phyloP scores from a whole-genome alignment of 192 early-diverging fungal species.

The Dimargaris cristalligena region DNA sequence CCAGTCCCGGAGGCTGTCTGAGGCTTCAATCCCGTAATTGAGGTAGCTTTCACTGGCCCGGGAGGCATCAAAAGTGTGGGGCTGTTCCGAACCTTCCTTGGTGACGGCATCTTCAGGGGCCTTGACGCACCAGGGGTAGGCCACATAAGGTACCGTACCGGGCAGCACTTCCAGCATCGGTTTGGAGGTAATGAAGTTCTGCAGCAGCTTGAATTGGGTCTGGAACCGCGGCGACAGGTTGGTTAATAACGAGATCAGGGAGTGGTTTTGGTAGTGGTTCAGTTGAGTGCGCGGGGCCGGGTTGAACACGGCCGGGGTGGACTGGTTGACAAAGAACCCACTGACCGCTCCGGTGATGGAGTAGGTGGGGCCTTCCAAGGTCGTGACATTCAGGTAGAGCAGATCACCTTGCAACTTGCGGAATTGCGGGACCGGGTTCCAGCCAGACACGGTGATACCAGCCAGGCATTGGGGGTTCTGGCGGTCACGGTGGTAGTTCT shows the following conservation, averaged over 20 bases:
- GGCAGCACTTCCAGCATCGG: slow-evolving; percentile 69
- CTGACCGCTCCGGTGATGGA: slow-evolving; percentile 70
- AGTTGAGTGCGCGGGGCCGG: slow-evolving; percentile 23
- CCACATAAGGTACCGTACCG: slow-evolving; percentile 41
- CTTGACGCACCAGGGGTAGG: slow-evolving; percentile 72
- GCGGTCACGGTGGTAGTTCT: slow-evolving; percentile 27
- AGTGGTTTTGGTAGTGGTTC: slow-evolving; percentile 32
- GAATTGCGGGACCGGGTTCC: slow-evolving; percentile 80
- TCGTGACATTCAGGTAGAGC: slow-evolving; percentile 72
- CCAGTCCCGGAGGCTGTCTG: slow-evolving; percentile 76
- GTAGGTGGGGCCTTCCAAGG: slow-evolving; percentile 63
- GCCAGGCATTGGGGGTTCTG: slow-evolving; percentile 44
- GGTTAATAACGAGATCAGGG: slow-evolving; percentile 46
- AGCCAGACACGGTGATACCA: slow-evolving; percentile 62
- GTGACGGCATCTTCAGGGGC: slow-evolving; percentile 15
- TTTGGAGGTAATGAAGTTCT: slow-evolving; percentile 38
- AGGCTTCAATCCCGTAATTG: slow-evolving; percentile 8
- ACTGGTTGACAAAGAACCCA: slow-evolving; percentile 82
- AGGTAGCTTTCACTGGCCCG: slow-evolving; percentile 48
- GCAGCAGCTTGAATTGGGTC: slow-evolving; percentile 44
- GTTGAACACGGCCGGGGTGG: slow-evolving; percentile 50
- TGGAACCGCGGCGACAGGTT: slow-evolving; percentile 53
- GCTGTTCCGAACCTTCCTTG: background rate
- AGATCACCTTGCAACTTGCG: slow-evolving; percentile 67
- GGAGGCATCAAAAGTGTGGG: slow-evolving; percentile 38